Base-by-base conservation (phyloP, 2,329 filamentous ascomycete genomes). In the Fusarium metavorans region DNA sequence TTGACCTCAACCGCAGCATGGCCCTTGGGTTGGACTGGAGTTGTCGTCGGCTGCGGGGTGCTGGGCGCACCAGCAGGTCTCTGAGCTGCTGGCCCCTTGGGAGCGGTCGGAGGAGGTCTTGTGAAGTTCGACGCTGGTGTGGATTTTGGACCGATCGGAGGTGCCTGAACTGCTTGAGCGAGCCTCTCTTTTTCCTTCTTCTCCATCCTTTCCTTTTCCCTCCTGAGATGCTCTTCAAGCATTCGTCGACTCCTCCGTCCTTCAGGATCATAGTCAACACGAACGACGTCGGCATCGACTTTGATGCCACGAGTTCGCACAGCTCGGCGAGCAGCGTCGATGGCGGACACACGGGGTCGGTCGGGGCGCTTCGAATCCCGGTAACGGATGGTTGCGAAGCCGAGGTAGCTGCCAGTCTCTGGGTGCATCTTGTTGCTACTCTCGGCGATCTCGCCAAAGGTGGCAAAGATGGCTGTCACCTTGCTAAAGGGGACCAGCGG, bases 381-480 rank as follows among this genome's bases (percentile, higher is more conserved):
- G 83, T 97, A 99, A 68, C 93, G 92, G 80, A 99, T 95, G 18
- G 95, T 94, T 75, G 94, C 97, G 81, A 99, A 95, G 14, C 97
- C 97, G 14, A 99, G 89, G 80, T 97, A 97, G 80, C 94, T 97
- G 20, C 97, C 97, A 14, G 95, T 98, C 67, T 95, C 93, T 10
- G 97, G 97, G 82, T 99, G 95, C 79, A 97, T 96, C 82, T 97
- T 96, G 80, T 98, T 98, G 80, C 94, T 95, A 77, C 97, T 93
- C 80, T 95, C 93, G 52, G 93, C 93, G 73, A 99, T 95, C 68
- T 98, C 94, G 63, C 95, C 95, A 84, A 93, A 97, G 4, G 90
- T 91, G 20, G 92, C 90, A 81, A 97, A 97, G 64, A 94, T 89
- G 54, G 92, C 90, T 20, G 90, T 90, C 60, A 98, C 89, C 78